Conservation (phyloP, 1,139 yeast species). For the Suhomyces kunorum region DNA sequence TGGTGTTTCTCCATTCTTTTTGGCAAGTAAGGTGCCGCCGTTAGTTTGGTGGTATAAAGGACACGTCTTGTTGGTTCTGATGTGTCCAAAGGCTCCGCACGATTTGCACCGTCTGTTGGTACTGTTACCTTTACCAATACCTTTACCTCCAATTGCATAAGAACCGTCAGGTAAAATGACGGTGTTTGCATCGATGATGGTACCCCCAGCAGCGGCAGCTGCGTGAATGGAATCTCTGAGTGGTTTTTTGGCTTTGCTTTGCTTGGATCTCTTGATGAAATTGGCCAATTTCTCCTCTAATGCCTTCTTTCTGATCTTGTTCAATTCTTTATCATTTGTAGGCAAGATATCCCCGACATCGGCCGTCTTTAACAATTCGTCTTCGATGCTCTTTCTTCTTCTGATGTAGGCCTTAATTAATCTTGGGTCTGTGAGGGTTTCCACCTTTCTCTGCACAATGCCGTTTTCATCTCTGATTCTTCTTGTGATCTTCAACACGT, state of each 20-base stretch:
- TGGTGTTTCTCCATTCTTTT: conserved; percentile 3
- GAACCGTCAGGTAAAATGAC: conserved; percentile 49
- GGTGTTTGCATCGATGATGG: conserved; percentile 44
- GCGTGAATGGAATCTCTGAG: conserved; percentile 43
- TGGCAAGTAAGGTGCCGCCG: conserved; percentile 21
- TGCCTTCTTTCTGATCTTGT: conserved; percentile 73
- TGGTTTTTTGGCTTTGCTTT: conserved; percentile 43
- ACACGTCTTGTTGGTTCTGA: conserved; percentile 84
- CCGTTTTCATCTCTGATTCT: conserved; percentile 84
- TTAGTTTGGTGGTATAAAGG: conserved; percentile 64
- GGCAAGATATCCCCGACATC: conserved; percentile 71
- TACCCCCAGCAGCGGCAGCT: conserved; percentile 51
- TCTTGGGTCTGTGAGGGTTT: conserved; percentile 78
- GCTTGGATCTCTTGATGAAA: conserved; percentile 66
- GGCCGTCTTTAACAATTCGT: conserved; percentile 55
- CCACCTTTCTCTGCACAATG: conserved; percentile 78
- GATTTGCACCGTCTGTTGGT: conserved; percentile 87
- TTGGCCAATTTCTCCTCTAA: conserved; percentile 85
- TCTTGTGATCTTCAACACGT: conserved; percentile 74
- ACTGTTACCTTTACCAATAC: conserved; percentile 74
- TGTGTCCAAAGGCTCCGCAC: conserved; percentile 95
- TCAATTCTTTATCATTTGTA: conserved; percentile 83
- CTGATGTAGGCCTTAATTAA: conserved; percentile 84
- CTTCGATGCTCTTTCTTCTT: conserved; percentile 77
- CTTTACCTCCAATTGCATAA: conserved; percentile 58